Evolutionary conservation across 208 protist genomes (phyloP), one percentile per base, ranked within the genome.

Genomic region (Leishmania lainsoni): DNA sequence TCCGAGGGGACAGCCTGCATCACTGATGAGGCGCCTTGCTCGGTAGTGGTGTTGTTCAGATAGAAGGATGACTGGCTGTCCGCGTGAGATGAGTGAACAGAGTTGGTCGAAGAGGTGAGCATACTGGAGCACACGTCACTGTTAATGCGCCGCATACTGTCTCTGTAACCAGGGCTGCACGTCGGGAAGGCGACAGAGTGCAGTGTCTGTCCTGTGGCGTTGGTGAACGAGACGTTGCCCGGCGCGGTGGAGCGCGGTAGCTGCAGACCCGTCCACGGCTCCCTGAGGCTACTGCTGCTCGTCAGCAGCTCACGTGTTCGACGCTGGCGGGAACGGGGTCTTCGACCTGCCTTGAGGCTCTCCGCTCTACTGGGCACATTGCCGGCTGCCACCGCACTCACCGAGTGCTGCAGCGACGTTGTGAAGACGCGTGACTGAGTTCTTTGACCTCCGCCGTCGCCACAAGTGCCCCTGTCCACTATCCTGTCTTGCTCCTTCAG

Each of bases 191-290:
- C 20, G 16, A 49, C 42, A 16, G 61, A 52, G 48, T 79, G 48
- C 20, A 20, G 22, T 22, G 17, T n/a, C 51, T 35, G 35, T 4
- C 54, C 54, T 4, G 56, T 39, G 51, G 52, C 10, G 35, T 63
- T 77, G 8, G 29, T 66, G 54, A 77, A 63, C 16, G 73, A 77
- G 52, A 45, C 5, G 17, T 65, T 49, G 32, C 32, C 29, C 10
- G n/a, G 10, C 49, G 17, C 14, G 72, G 29, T 35, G 49, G 72
- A 22, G 45, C 32, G 72, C 39, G 75, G 59, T 14, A 78, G 48
- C 54, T 78, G 75, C 54, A 78, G 75, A 39, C 54, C 75, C 5
- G 17, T 32, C 75, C 75, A 78, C 75, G 52, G 75, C 42, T 68
- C 54, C 39, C 14, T 22, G 10, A 58, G 75, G 29, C 54, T 69